Base-by-base conservation (phyloP, 2,329 filamentous ascomycete genomes). In the Kalmusia sp. region DNA sequence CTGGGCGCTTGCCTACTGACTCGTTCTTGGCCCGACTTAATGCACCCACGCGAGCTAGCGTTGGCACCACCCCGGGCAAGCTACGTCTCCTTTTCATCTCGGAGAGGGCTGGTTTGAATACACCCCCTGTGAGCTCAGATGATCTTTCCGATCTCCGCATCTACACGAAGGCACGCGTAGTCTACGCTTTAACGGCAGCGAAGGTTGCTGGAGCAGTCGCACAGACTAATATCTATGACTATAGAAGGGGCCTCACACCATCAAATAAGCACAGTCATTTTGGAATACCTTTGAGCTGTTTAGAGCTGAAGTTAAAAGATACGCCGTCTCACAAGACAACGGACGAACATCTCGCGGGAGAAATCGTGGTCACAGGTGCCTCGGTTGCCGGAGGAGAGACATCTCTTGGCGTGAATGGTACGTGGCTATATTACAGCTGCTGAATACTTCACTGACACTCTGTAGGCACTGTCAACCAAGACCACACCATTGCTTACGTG, bases 181-280 rank as follows among this genome's bases (percentile, higher is more conserved):
- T 96, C 45, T 96, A 98, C 73, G 93, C 92, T 3, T 81, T 99
- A 49, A 90, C 92, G 15, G 87, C 90, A 1, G 80, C 91, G 21
- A 85, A 86, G 55, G 90, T 98, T n/a, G 93, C 93, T 2, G 95
- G 95, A 31, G 89, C 93, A 1, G 85, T 96, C n/a, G 81, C 89
- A 1, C 93, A 98, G 77, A 96, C 91, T 6, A 87, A 91, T 56
- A 82, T 93, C 33, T 96, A 91, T 69, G 93, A 98, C 71, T 98
- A 98, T 73, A 82, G 93, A 43, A 61, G 81, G 82, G 57, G 77
- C 75, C 31, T 74, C 34, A 70, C 74, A 37, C 46, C 61, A 6
- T 70, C 59, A 58, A 69, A 64, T 47, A 74, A 78, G 38, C 76
- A 78, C 39, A 80, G 75, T 52, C 92, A 96, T 72, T 96, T 98